Evolutionary conservation across 768 basidiomycete genomes (phyloP).

Genomic region (Macrolepiota albuminosa): DNA sequence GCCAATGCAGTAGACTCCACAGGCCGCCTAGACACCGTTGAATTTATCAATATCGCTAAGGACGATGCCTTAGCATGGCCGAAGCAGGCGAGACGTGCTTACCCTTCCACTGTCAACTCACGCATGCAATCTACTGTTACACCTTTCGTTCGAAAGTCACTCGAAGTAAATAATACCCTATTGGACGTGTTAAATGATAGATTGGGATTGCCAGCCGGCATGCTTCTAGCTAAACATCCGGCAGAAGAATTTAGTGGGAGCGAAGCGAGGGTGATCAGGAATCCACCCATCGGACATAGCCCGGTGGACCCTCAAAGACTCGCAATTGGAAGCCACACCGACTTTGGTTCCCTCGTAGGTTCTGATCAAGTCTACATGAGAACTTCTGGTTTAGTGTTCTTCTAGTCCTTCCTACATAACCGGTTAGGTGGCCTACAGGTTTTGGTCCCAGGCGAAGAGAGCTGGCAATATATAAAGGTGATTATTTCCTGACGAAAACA

Average conservation of each 20-base stretch:
- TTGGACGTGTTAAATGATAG: slow-evolving; percentile 50
- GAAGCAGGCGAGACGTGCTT: not conserved
- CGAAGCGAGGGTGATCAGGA: slow-evolving; percentile 52
- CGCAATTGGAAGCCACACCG: slow-evolving; percentile 55
- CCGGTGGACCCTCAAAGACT: slow-evolving; percentile 30
- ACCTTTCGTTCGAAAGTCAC: not conserved
- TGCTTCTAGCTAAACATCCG: slow-evolving; percentile 38
- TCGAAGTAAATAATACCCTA: slow-evolving; percentile 18
- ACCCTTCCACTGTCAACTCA: not conserved
- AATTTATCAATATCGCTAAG: not conserved
- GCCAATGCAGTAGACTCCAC: not conserved
- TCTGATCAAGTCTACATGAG: not conserved
- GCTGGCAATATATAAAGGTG: not conserved
- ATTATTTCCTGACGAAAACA: not conserved
- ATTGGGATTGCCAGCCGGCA: slow-evolving; percentile 48
- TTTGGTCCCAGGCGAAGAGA: not conserved
- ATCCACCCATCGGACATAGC: slow-evolving; percentile 30
- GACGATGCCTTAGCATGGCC: not conserved
- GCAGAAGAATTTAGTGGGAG: slow-evolving; percentile 47
- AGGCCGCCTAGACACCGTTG: not conserved
- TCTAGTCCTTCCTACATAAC: slow-evolving; percentile 65
- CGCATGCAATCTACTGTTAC: not conserved
- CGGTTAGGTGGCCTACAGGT: slow-evolving; percentile 15
- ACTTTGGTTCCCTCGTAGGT: slow-evolving; percentile 65
- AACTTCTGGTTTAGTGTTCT: slow-evolving; percentile 18